phyloP scores from a whole-genome alignment of 2,329 filamentous ascomycete genomes.

The Diaporthe aspalathi region DNA sequence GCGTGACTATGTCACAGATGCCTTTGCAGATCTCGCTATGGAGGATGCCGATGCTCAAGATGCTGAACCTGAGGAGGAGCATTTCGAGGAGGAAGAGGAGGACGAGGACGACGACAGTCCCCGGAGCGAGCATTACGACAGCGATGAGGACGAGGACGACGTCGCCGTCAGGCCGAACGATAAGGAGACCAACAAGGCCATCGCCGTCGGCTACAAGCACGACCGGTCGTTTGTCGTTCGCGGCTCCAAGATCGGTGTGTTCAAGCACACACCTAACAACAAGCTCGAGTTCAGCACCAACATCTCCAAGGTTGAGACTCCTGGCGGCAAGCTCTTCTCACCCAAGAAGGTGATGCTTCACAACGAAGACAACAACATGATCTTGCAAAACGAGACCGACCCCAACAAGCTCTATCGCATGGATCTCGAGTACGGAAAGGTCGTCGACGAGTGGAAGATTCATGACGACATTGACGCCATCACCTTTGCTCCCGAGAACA shows the following conservation, averaged over 20 bases:
- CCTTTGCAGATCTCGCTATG: slow-evolving; percentile 94
- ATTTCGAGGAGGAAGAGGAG: slow-evolving; percentile 64
- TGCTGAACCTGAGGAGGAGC: slow-evolving; percentile 56
- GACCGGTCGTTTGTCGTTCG: slow-evolving; percentile 97
- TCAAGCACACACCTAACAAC: slow-evolving; percentile 95
- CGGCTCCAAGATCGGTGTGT: slow-evolving; percentile 97
- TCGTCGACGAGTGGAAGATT: slow-evolving; percentile 98
- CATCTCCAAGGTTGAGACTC: slow-evolving; percentile 94
- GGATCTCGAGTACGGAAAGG: slow-evolving; percentile 97
- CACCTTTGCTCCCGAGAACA: slow-evolving; percentile 94
- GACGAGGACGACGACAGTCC: slow-evolving; percentile 67
- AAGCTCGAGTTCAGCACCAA: slow-evolving; percentile 96
- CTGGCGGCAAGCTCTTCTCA: slow-evolving; percentile 86
- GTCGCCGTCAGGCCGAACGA: slow-evolving; percentile 77
- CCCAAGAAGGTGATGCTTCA: slow-evolving; percentile 98
- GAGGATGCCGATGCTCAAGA: slow-evolving; percentile 73
- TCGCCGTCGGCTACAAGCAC: slow-evolving; percentile 96
- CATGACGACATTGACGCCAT: slow-evolving; percentile 95
- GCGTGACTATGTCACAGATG: slow-evolving; percentile 92
- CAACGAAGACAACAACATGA: slow-evolving; percentile 88
- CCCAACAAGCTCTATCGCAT: slow-evolving; percentile 95
- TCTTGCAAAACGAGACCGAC: slow-evolving; percentile 84
- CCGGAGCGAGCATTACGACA: slow-evolving; percentile 68
- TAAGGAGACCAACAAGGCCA: slow-evolving; percentile 87
- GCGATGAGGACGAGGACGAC: slow-evolving; percentile 79